Percentiles rank a stretch among this genome's conserved stretches.
phyloP scores from a whole-genome alignment of 495 filamentous ascomycete species.

The Penicillium canariense region DNA sequence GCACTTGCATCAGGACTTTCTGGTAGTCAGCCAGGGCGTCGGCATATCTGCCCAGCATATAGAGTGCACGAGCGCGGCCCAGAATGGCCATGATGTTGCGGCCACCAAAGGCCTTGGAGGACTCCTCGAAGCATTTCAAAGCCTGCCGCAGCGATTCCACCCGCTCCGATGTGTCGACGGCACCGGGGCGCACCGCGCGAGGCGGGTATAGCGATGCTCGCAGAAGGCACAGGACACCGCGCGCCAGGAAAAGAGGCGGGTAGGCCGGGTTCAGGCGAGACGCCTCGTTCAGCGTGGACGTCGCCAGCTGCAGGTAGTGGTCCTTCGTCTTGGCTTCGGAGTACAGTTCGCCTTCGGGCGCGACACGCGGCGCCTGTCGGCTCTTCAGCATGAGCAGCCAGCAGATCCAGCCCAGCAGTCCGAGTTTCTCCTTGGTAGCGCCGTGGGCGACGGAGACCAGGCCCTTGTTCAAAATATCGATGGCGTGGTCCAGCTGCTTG shows the following conservation, averaged over 20 bases:
- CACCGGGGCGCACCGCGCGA: slow-evolving; percentile 56
- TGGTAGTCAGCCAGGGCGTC: slow-evolving; percentile 85
- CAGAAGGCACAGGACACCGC: slow-evolving; percentile 83
- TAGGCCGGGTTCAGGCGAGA: slow-evolving; percentile 90
- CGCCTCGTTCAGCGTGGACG: slow-evolving; percentile 86
- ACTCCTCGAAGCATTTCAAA: slow-evolving; percentile 89
- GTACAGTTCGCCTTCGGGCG: slow-evolving; percentile 57
- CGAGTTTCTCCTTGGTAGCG: slow-evolving; percentile 79
- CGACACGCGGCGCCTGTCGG: slow-evolving; percentile 78
- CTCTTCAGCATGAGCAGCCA: slow-evolving; percentile 94
- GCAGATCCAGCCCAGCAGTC: slow-evolving; percentile 77
- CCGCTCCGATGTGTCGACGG: slow-evolving; percentile 69
- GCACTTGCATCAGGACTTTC: slow-evolving; percentile 76
- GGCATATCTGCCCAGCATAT: slow-evolving; percentile 75
- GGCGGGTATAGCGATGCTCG: slow-evolving; percentile 80
- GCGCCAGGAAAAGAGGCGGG: slow-evolving; percentile 83
- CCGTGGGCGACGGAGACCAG: slow-evolving; percentile 68
- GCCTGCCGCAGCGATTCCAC: slow-evolving; percentile 76
- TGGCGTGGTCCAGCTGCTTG: slow-evolving; percentile 85
- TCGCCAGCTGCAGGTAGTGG: slow-evolving; percentile 85
- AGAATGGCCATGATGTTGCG: slow-evolving; percentile 88
- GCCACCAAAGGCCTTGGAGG: slow-evolving; percentile 73
- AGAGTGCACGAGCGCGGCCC: slow-evolving; percentile 81
- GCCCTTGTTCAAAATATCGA: slow-evolving; percentile 87
- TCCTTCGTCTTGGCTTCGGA: slow-evolving; percentile 88